Percentiles rank a stretch among this genome's conserved stretches.
phyloP scores from a whole-genome alignment of 306 rosid species.

The Ochetophila trinervis region DNA sequence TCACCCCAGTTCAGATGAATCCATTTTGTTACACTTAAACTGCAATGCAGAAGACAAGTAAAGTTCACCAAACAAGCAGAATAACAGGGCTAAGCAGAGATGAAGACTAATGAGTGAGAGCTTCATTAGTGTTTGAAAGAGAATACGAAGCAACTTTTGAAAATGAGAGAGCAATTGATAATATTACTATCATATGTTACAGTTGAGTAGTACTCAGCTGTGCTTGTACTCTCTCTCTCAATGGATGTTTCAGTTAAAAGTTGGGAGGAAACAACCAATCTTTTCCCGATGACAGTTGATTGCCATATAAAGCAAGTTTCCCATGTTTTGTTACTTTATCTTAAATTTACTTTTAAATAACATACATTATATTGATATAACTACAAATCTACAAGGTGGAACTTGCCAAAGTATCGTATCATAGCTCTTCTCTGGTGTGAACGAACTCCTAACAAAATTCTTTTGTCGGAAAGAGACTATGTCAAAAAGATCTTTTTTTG shows the following conservation, averaged over 20 bases:
- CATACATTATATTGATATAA: not conserved
- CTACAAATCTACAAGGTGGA: slow-evolving; percentile 7
- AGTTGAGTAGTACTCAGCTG: not conserved
- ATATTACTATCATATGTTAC: not conserved
- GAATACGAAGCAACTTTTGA: too few species aligned
- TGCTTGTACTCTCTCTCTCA: not conserved
- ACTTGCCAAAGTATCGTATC: slow-evolving; percentile 83
- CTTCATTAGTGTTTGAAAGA: not conserved
- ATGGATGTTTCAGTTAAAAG: not conserved
- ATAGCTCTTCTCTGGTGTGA: slow-evolving; percentile 50
- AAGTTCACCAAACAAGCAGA: slow-evolving; percentile 14
- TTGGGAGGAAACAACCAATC: not conserved
- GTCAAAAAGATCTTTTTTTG: slow-evolving; percentile 35
- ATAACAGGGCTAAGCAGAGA: slow-evolving; percentile 12
- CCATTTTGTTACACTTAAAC: slow-evolving; percentile 97
- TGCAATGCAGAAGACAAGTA: slow-evolving; percentile 41
- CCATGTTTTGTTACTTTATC: not conserved
- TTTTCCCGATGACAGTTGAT: not conserved
- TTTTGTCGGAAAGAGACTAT: slow-evolving; percentile 65
- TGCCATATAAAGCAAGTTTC: not conserved
- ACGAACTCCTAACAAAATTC: slow-evolving; percentile 56
- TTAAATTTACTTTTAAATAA: not conserved
- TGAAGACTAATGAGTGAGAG: not conserved
- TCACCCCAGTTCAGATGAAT: slow-evolving; percentile 97
- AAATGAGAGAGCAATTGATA: not conserved